Percentiles rank a stretch among this genome's conserved stretches.
Conservation (phyloP, 305 asterid species). For the Solanum hybrid region DNA sequence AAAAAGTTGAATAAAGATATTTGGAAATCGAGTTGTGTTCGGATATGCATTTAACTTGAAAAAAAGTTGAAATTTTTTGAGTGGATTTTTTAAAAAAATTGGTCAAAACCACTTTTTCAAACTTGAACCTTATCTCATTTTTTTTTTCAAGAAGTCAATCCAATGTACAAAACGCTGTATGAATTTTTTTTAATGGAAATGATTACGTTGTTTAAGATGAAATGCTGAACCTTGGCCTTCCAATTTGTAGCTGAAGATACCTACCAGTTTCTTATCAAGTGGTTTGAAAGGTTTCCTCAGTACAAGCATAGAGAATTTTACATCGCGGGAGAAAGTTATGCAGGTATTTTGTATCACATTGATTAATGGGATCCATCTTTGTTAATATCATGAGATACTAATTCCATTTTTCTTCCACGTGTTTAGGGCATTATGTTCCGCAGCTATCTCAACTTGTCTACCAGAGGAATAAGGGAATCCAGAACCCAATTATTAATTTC, state of each 20-base stretch:
- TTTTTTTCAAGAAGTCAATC: background rate
- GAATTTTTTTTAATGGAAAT: background rate
- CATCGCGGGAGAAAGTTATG: slow-evolving; percentile 80
- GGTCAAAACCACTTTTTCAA: background rate
- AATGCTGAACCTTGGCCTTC: background rate
- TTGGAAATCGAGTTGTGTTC: background rate
- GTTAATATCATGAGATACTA: background rate
- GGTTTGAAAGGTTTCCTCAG: slow-evolving; percentile 81
- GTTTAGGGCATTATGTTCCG: slow-evolving; percentile 89
- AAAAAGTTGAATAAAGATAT: background rate
- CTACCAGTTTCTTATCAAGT: slow-evolving; percentile 47
- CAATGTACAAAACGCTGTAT: background rate
- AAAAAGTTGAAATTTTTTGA: background rate
- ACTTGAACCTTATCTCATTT: background rate
- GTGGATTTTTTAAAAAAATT: background rate
- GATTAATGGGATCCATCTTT: background rate
- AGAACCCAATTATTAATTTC: slow-evolving; percentile 71
- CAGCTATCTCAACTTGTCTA: slow-evolving; percentile 71
- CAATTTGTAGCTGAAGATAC: slow-evolving; percentile 54
- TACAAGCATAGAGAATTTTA: slow-evolving; percentile 63
- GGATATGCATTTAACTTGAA: background rate
- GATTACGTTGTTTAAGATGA: background rate
- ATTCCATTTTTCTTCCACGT: background rate
- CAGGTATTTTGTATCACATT: slow-evolving; percentile 28
- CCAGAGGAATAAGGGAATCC: slow-evolving; percentile 58